Base-by-base conservation (phyloP, 169 alveolate genomes). In the Plasmodium chabaudi region DNA sequence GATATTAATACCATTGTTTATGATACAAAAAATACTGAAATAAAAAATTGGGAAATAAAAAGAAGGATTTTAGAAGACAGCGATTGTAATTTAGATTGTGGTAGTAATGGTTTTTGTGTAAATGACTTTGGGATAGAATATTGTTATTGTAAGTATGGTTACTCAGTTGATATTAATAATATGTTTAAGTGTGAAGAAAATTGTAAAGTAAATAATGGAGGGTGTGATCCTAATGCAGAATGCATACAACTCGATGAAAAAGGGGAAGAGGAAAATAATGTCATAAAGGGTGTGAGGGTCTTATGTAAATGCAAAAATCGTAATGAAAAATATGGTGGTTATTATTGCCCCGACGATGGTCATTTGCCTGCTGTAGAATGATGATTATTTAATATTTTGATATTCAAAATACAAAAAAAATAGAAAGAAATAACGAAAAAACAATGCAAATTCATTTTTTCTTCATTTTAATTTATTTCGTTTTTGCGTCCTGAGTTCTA, bases 151-250 rank as follows among this genome's bases (percentile, higher is more conserved):
- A n/a, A 1, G 5, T 1, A 5, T 12, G 88, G 88, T n/a, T 75
- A 63, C 64, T 75, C 88, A 44, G 34, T 44, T 67, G 59, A 75
- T 75, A 46, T 64, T n/a, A 47, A 75, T 12, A 44, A 75, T 63
- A 75, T 63, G 42, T 75, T 75, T 42, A 49, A 46, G 27, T 75
- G 88, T 63, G 72, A 61, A 49, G 63, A 75, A 75, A 73, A 75
- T 44, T 75, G 88, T 75, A 44, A 51, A 34, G 69, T 75, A 12
- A 75, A 75, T 64, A 75, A 75, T 47, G 88, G 88, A 17, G 88
- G 88, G 42, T 75, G 88, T 56, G 88, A 75, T 17, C 46, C 51
- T 7, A 39, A 75, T 51, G 77, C 88, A 25, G 17, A 1, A 15
- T 75, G 88, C 59, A 63, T 19, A 39, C 47, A 65, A 63, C 51